Evolutionary conservation across 495 filamentous ascomycete genomes (phyloP), one percentile per base, ranked within the genome.

Genomic region (Penicillium flavigenum): DNA sequence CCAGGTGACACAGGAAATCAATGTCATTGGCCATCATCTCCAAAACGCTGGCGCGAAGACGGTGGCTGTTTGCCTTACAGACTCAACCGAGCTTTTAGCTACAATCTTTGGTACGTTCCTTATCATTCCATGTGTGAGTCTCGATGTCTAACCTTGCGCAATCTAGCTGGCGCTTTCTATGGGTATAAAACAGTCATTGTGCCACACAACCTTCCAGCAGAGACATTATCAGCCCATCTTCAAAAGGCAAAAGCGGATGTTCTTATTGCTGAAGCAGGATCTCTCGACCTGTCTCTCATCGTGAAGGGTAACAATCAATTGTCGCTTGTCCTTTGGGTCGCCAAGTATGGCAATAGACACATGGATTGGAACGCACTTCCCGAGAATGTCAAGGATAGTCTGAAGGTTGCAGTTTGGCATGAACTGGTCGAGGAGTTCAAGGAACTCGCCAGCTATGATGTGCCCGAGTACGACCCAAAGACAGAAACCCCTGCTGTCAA

Each of bases 341-440:
- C 94, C 7, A 94, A 97, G 63, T 79, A 88, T 64, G 90, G 90
- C 32, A 97, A 89, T 73, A 83, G 85, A 59, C 94, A 99, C 66
- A 90, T 98, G 81, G 93, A 96, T 73, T 89, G 85, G 85, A 84
- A 91, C 66, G 89, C 91, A 62, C 84, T 91, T 3, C 90, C 90
- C 11, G 83, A 86, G 60, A 86, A 86, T 16, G 85, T 86, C 41
- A 85, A 86, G 27, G 81, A 85, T 42, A 84, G 78, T 49, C 77
- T 93, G 58, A 85, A 87, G 24, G 89, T 96, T 10, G 82, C 86
- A 14, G 91, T 91, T 16, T 97, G 91, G 91, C 88, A 94, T 60
- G 89, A 96, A 39, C 77, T 96, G 47, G 76, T 95, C 31, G 83
- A 86, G 62, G 86, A 90, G 55, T 78, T 80, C 62, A 79, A 72